A percentile compares a stretch with the other conserved stretches of the same genome.
These are phyloP conservation scores for Nyctanthes arbortristis DNA, from an alignment of 257 asterid genomes.

Conservation along the genomic window DNA sequence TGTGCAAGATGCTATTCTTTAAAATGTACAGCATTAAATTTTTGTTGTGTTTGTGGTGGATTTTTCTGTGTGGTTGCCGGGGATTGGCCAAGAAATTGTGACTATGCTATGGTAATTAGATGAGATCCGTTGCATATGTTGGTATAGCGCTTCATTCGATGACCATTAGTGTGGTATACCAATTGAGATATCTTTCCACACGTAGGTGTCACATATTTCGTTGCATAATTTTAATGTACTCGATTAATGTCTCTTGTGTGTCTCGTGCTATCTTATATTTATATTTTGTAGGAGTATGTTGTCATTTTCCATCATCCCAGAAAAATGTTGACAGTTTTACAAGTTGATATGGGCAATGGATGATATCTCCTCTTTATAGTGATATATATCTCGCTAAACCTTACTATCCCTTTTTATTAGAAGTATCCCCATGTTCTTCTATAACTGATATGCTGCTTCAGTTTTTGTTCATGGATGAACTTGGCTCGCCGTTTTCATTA, in stretches of 20 bases:
- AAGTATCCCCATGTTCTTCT: background rate
- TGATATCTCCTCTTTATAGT: conserved; percentile 5
- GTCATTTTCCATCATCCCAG: background rate
- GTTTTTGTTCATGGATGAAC: background rate
- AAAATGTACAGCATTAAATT: background rate
- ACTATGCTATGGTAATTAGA: background rate
- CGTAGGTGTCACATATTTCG: background rate
- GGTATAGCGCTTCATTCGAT: conserved; percentile 1
- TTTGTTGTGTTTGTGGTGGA: background rate
- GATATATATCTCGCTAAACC: conserved; percentile 12
- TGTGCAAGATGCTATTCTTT: background rate
- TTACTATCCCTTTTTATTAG: background rate
- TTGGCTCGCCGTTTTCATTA: conserved; percentile 3
- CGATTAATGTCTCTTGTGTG: background rate
- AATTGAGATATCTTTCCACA: conserved; percentile 7
- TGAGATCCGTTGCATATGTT: background rate
- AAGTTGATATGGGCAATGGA: conserved; percentile 1
- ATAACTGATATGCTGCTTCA: background rate
- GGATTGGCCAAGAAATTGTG: background rate
- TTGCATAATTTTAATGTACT: conserved; percentile 3
- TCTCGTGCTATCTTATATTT: background rate
- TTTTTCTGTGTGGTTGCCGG: background rate
- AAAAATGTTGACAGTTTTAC: background rate
- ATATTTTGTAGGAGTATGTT: conserved; percentile 3
- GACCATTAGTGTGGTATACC: background rate